These are phyloP conservation scores for Hyphopichia pseudoburtonii DNA, from an alignment of 1,139 yeast genomes.

Conservation along the genomic window DNA sequence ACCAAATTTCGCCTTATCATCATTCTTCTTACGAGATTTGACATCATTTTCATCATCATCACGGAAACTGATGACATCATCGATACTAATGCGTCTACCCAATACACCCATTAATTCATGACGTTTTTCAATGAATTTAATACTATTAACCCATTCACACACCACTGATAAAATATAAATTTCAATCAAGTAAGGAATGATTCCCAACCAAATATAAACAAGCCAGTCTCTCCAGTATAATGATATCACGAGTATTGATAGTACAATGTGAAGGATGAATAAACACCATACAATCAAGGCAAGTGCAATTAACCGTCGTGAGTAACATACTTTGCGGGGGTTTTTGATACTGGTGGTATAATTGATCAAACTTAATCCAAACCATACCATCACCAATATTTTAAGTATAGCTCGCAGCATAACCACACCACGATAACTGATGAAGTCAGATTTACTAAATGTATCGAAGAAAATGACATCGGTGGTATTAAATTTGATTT, in stretches of 20 bases:
- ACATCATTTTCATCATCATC: conserved; percentile 1
- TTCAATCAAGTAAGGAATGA: conserved; percentile 37
- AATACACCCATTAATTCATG: conserved; percentile 47
- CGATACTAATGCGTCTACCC: conserved; percentile 46
- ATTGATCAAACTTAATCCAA: conserved; percentile 24
- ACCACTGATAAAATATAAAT: conserved; percentile 39
- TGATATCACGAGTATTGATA: conserved; percentile 28
- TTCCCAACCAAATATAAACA: conserved; percentile 38
- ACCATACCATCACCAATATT: conserved; percentile 26
- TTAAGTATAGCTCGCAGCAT: conserved; percentile 23
- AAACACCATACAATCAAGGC: conserved; percentile 40
- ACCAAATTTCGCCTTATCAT: too few species aligned
- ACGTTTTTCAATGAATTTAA: conserved; percentile 40
- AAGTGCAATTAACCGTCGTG: conserved; percentile 38
- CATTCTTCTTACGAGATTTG: too few species aligned
- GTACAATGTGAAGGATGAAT: conserved; percentile 26
- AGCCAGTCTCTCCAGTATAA: conserved; percentile 31
- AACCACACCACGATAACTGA: conserved; percentile 17
- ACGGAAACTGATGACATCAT: conserved; percentile 29
- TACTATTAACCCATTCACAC: conserved; percentile 56
- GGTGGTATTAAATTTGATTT: conserved; percentile 11
- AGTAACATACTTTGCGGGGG: conserved; percentile 35
- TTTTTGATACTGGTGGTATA: conserved; percentile 30
- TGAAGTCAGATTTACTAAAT: conserved; percentile 3
- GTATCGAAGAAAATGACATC: conserved; percentile 5